Base-by-base conservation (phyloP, 208 protist species). In the Leishmania braziliensis region DNA sequence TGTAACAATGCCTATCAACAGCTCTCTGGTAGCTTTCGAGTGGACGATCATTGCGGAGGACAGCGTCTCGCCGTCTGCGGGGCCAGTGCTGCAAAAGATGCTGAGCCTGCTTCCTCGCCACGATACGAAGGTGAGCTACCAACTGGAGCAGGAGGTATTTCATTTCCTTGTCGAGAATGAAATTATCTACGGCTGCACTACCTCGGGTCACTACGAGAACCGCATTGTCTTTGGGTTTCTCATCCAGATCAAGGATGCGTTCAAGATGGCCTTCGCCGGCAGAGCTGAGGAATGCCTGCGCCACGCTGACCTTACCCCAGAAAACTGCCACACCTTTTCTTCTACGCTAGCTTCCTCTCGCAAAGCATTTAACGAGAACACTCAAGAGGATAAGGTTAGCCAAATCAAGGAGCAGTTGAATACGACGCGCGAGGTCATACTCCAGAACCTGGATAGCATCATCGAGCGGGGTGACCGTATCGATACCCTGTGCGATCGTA, bases 101-200 rank as follows among this genome's bases (percentile, higher is more conserved):
- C 82, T 96, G 51, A 82, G 89, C 43, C 85, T 92, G 14, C 91
- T 97, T 53, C 93, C 95, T 43, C 77, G 90, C 3, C 84, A 95
- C 43, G 92, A 97, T 74, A 88, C 88, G 0, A 94, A 94, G 68
- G 89, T 94, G 48, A 95, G 89, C 75, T 98, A 96, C 73, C 89
- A 95, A 72, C 93, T 95, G 72, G 91, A 93, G 48, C 74, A 84
- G 46, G 84, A 88, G 33, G 86, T 91, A 23, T 96, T 90, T 77
- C 95, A 98, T 78, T 98, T 95, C 83, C 65, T 96, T 6, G 84
- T 98, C 50, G 93, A 98, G 79, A 94, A 97, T 62, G 90, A 93
- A 69, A 87, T 97, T 46, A 85, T 94, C 26, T 98, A 95, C 74
- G 86, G 89, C 10, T 97, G 94, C 84, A 79, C 91, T 1, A 90